Conservation (phyloP, 257 asterid genomes). For the Solanum pinnatisectum region DNA sequence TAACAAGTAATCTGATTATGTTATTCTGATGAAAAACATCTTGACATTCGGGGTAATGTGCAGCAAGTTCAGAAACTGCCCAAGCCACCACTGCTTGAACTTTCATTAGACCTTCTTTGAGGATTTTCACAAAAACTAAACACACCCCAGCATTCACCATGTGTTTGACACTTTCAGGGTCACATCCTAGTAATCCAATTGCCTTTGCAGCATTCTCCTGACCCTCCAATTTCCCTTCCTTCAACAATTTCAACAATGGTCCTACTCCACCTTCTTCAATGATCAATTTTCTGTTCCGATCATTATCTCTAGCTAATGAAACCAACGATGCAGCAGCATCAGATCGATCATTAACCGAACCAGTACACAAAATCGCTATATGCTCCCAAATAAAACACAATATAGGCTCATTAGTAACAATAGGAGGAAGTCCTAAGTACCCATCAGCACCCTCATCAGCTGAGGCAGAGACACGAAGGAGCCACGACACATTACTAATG, state of each 20-base stretch:
- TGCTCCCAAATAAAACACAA: constrained; percentile 31
- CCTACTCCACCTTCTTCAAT: constrained; percentile 37
- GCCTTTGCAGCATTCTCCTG: constrained; percentile 45
- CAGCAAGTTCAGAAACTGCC: constrained; percentile 35
- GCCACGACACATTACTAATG: constrained; percentile 27
- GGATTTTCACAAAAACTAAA: constrained; percentile 24
- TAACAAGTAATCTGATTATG: constrained; percentile 26
- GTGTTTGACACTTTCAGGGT: constrained; percentile 18
- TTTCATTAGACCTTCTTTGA: constrained; percentile 30
- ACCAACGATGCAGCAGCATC: constrained; percentile 33
- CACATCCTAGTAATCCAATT: constrained; percentile 33
- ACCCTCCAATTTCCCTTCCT: constrained; percentile 29
- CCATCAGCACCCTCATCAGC: constrained; percentile 14
- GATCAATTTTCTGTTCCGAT: constrained; percentile 27
- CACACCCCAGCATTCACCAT: constrained; percentile 20
- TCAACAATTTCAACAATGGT: constrained; percentile 25
- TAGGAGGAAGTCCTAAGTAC: constrained; percentile 28
- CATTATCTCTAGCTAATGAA: constrained; percentile 23
- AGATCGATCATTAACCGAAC: constrained; percentile 23
- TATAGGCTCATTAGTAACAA: constrained; percentile 33
- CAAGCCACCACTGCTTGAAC: constrained; percentile 29
- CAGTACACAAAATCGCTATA: constrained; percentile 19
- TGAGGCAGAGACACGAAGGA: constrained; percentile 21
- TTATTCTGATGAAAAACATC: constrained; percentile 34
- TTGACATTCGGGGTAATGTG: constrained; percentile 28